Evolutionary conservation across 352 stramenopile genomes (phyloP).

Genomic region (Pelagophyceae sp.): DNA sequence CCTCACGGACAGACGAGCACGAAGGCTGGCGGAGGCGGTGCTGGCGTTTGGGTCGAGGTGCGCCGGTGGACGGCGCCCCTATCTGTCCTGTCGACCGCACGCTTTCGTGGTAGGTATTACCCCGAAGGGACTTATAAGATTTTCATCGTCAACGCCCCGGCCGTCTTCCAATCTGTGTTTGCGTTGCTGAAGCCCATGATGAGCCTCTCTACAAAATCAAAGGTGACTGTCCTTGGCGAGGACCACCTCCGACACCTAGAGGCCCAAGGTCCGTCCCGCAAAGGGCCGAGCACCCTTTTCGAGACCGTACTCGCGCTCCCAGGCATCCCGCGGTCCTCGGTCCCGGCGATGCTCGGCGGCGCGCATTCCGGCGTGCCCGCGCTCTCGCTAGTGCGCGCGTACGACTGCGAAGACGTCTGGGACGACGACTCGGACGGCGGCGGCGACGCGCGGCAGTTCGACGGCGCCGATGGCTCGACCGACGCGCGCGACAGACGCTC

Average conservation of each 20-base stretch:
- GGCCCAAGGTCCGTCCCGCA: too few relatives aligned
- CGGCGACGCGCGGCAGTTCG: not conserved
- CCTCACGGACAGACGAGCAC: too few relatives aligned
- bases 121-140: not conserved
- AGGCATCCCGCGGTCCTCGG: not conserved
- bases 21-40: not conserved
- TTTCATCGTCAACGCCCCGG: not conserved
- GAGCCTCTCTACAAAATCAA: not conserved
- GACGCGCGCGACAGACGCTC: too few relatives aligned
- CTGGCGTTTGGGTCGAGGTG: not conserved
- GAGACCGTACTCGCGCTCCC: too few relatives aligned
- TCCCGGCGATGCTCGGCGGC: not conserved
- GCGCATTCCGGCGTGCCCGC: not conserved
- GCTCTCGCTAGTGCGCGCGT: too few relatives aligned
- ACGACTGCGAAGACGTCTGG: too few relatives aligned
- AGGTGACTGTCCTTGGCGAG: not conserved
- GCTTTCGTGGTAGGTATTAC: too few relatives aligned
- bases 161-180: not conserved
- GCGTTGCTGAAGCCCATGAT: not conserved
- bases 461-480: too few relatives aligned
- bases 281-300: too few relatives aligned
- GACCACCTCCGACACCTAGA: not conserved
- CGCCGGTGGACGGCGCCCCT: too few relatives aligned
- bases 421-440: not conserved
- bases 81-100: too few relatives aligned